A percentile compares a stretch with the other conserved stretches of the same genome.
phyloP scores from a whole-genome alignment of 1,284 basidiomycete genomes.

The Exsudoporus floridanus region DNA sequence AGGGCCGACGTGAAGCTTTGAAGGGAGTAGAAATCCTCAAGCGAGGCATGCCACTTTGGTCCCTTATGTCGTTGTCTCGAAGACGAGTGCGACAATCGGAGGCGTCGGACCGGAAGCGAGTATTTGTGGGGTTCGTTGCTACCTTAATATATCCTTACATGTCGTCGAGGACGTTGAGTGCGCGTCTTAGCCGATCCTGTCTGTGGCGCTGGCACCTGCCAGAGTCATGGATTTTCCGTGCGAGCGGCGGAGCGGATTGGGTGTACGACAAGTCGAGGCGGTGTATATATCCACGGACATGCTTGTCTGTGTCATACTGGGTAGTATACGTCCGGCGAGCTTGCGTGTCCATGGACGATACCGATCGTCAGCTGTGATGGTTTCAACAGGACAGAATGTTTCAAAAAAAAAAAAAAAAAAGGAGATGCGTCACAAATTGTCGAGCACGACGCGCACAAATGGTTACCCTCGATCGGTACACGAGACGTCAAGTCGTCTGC shows the following conservation, averaged over 20 bases:
- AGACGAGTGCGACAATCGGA: neutral
- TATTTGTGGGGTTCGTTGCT: neutral
- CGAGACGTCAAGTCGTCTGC: neutral
- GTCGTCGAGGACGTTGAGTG: neutral
- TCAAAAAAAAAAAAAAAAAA: too few species aligned
- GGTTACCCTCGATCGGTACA: neutral
- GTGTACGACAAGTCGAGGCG: neutral
- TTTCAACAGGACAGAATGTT: neutral
- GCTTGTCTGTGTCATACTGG: neutral
- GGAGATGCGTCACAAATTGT: too few species aligned
- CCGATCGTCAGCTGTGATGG: neutral
- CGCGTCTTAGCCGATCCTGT: neutral
- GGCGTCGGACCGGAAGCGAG: too few species aligned
- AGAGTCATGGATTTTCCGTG: neutral
- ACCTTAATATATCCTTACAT: neutral
- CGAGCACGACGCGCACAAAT: too few species aligned
- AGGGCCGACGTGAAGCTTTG: neutral
- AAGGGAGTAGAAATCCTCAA: neutral
- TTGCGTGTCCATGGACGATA: neutral
- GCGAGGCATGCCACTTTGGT: neutral
- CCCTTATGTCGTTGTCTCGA: neutral
- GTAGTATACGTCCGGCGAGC: neutral
- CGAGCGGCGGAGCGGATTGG: neutral
- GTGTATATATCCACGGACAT: neutral
- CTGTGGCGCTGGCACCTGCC: neutral